These are phyloP conservation scores for Melocanna baccifera DNA, from an alignment of 176 grass and related monocot genomes.

Conservation along the genomic window DNA sequence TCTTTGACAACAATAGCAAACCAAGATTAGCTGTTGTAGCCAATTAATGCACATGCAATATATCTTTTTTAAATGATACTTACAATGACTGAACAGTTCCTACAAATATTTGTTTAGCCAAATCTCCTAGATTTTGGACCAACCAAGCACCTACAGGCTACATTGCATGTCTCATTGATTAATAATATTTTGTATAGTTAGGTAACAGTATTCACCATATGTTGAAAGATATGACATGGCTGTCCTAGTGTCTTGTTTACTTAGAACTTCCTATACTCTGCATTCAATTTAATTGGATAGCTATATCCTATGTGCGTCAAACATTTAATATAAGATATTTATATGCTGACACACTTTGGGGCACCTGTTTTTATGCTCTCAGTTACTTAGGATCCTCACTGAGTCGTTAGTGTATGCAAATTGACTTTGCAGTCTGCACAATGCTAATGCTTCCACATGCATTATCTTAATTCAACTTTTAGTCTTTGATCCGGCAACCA, in stretches of 20 bases:
- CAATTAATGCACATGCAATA: neutral
- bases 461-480: slow-evolving; percentile 12
- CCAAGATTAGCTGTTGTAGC: neutral
- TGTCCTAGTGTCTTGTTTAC: slow-evolving; percentile 2
- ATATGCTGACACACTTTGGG: neutral
- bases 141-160: neutral
- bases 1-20: slow-evolving; percentile 31
- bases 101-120: neutral
- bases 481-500: neutral
- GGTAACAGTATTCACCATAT: neutral
- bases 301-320: neutral
- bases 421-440: neutral
- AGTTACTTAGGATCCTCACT: neutral
- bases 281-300: neutral
- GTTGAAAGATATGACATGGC: neutral
- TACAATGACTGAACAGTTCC: neutral
- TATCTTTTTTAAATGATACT: neutral
- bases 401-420: neutral
- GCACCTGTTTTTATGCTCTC: neutral
- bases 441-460: neutral
- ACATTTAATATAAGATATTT: slow-evolving; percentile 14
- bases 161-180: neutral
- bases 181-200: neutral
- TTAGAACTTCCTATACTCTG: neutral
- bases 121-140: neutral